Evolutionary conservation across 306 rosid genomes (phyloP).

Genomic region (Sindora glabra): DNA sequence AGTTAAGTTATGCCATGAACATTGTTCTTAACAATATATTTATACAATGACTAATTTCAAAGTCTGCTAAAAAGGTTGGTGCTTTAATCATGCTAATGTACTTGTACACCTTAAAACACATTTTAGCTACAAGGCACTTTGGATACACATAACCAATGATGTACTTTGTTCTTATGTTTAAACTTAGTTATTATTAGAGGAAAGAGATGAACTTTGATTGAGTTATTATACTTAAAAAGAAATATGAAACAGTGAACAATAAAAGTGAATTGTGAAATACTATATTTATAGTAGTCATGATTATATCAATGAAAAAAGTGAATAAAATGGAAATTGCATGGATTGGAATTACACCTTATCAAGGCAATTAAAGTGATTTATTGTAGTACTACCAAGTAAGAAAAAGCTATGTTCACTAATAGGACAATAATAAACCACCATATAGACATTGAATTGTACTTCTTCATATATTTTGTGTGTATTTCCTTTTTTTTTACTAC

Average conservation of each 20-base stretch:
- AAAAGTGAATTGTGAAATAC: slow-evolving; percentile 1
- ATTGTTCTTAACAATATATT: slow-evolving; percentile 58
- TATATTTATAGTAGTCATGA: slow-evolving; percentile 48
- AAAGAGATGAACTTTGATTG: background rate
- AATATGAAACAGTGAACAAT: background rate
- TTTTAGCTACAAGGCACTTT: slow-evolving; percentile 52
- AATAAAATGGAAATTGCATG: slow-evolving; percentile 39
- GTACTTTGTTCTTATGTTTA: slow-evolving; percentile 51
- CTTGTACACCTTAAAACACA: slow-evolving; percentile 58
- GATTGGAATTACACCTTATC: slow-evolving; percentile 57
- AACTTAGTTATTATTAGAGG: slow-evolving; percentile 31
- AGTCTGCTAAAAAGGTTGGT: slow-evolving; percentile 34
- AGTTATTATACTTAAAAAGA: background rate
- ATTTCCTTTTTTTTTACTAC: slow-evolving; percentile 25
- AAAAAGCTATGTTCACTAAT: slow-evolving; percentile 19
- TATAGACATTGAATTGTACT: slow-evolving; percentile 36
- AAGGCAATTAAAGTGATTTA: slow-evolving; percentile 47
- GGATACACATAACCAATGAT: slow-evolving; percentile 53
- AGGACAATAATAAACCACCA: slow-evolving; percentile 51
- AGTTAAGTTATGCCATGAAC: too few species aligned
- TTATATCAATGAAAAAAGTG: slow-evolving; percentile 47
- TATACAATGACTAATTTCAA: slow-evolving; percentile 62
- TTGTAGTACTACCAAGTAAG: slow-evolving; percentile 27
- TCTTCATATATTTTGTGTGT: slow-evolving; percentile 47
- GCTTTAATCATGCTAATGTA: slow-evolving; percentile 53